A percentile compares a stretch with the other conserved stretches of the same genome.
Evolutionary conservation across 495 filamentous ascomycete species (phyloP).

Genomic region (Aspergillus nidulans): DNA sequence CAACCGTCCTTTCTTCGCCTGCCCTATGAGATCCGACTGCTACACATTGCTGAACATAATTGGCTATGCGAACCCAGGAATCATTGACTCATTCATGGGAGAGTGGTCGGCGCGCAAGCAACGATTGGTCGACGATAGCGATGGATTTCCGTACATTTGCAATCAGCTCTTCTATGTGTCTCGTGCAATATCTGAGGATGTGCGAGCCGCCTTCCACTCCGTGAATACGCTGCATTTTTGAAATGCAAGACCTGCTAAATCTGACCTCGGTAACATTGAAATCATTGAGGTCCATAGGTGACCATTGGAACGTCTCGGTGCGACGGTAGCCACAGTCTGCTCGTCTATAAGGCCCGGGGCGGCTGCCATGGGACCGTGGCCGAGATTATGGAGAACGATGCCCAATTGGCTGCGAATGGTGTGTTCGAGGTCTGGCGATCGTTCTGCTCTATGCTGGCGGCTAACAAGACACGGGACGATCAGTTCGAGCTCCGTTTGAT

Average conservation of each 20-base stretch:
- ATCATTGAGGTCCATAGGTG: conserved; percentile 2
- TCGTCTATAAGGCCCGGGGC: no score
- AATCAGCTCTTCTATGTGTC: conserved; percentile 14
- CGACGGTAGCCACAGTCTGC: no score
- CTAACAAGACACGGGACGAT: background rate
- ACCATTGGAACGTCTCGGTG: no score
- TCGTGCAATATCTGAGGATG: conserved; percentile 8
- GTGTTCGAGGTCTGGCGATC: background rate
- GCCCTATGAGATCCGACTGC: background rate
- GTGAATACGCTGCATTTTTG: background rate
- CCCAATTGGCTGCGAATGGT: background rate
- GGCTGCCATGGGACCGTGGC: no score
- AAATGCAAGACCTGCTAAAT: background rate
- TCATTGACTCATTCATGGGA: background rate
- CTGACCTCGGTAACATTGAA: background rate
- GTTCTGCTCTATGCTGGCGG: background rate
- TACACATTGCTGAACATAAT: background rate
- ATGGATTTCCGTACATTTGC: background rate
- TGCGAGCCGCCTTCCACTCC: background rate
- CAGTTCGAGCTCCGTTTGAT: background rate
- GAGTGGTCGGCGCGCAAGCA: conserved; percentile 8
- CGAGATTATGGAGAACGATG: background rate
- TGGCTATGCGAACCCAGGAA: background rate
- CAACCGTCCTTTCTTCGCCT: background rate
- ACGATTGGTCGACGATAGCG: background rate